A percentile compares a stretch with the other conserved stretches of the same genome.
These are phyloP conservation scores for Scheffersomyces parashehatae DNA, from an alignment of 1,139 yeast species.

Conservation along the genomic window DNA sequence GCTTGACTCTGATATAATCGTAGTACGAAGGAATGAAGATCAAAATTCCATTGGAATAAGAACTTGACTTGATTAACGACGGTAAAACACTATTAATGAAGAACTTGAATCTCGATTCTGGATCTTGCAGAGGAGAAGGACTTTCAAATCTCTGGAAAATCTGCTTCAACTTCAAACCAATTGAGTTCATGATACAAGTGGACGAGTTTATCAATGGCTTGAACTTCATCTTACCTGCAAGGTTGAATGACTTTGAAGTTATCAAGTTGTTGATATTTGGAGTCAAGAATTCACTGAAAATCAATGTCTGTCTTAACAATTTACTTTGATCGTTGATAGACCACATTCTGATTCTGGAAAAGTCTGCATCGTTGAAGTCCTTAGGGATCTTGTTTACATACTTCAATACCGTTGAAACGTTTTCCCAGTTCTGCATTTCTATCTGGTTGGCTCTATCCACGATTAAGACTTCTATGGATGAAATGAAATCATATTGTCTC, in stretches of 20 bases:
- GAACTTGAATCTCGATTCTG: constrained; percentile 77
- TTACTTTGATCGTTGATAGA: constrained; percentile 82
- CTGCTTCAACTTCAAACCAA: constrained; percentile 64
- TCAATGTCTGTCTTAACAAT: constrained; percentile 72
- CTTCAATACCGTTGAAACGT: constrained; percentile 68
- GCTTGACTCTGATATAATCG: constrained; percentile 79
- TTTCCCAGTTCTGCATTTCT: constrained; percentile 94
- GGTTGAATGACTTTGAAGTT: constrained; percentile 57
- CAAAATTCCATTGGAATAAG: constrained; percentile 72
- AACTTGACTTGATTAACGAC: constrained; percentile 55
- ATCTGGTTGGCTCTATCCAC: constrained; percentile 85
- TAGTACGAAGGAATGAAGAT: constrained; percentile 83
- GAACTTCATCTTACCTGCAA: constrained; percentile 66
- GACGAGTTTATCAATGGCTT: constrained; percentile 38
- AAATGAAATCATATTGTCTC: constrained; percentile 68
- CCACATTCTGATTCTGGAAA: constrained; percentile 91
- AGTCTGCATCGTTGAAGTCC: constrained; percentile 81
- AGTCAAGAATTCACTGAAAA: constrained; percentile 71
- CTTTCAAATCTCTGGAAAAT: constrained; percentile 69
- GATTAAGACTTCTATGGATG: constrained; percentile 80
- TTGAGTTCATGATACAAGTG: constrained; percentile 50
- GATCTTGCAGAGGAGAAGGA: constrained; percentile 61
- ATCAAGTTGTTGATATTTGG: constrained; percentile 77
- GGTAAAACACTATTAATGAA: constrained; percentile 77
- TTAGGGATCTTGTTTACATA: constrained; percentile 77